Evolutionary conservation across 2,329 filamentous ascomycete species (phyloP), one percentile per base, ranked within the genome.

Genomic region (Colletotrichum cordylinicola): DNA sequence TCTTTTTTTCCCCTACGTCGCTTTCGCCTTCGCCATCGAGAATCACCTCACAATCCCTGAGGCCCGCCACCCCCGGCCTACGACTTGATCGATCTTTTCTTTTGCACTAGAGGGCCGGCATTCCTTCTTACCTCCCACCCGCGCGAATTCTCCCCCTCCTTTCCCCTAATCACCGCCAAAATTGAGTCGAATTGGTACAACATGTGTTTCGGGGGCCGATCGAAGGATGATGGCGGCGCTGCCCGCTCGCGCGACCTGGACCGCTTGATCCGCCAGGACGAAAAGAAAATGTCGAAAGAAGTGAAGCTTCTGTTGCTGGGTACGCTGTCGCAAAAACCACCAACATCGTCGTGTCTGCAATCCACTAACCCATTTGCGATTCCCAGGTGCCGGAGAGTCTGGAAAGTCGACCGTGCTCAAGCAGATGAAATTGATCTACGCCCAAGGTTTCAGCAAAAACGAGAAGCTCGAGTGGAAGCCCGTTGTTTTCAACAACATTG

Each of bases 351-450:
- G 43, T 67, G 18, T 24, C 27, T 18, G 29, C 64, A 37, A 27
- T 66, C 37, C 61, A 58, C 65, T 77, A 66, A 58, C 67, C 70
- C 56, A 52, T 31, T 18, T 48, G 24, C n/a, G 9, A 67, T 43
- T 52, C 78, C 78, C 80, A 98, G 96, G 96, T 85, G 96, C 96
- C 81, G 96, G 96, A 83, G 96, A 98, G 87, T 97, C 85, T 61
- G 85, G 96, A 79, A 98, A 98, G 87, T 98, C 96, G 10, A 98
- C 96, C 2, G 96, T 98, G 75, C 91, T 98, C 79, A 98, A 98
- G 88, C 96, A 98, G 89, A 98, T 99, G 97, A 96, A 96, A 85
- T 93, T 99, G 85, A 98, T 99, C 80, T 97, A 98, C 84, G 93
- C 95, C 16, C 93, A 96, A 84, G 96, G 97, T 67, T 98, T 98